A percentile compares a stretch with the other conserved stretches of the same genome.
These are phyloP conservation scores for Mortierella sp. DNA, from an alignment of 371 early-diverging fungal genomes.

Conservation along the genomic window DNA sequence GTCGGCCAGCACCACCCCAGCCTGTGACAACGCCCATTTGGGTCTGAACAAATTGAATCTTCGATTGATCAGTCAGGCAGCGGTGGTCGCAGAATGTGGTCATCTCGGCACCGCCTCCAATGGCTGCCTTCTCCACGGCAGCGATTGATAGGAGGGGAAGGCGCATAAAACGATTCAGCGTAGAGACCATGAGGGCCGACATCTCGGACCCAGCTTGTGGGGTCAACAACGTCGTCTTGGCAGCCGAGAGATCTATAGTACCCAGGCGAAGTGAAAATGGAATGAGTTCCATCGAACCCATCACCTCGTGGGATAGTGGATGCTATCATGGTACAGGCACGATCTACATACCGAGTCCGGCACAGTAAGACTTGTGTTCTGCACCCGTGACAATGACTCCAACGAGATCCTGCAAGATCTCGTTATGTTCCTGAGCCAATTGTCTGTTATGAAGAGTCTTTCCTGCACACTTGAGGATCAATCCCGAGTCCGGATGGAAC, in stretches of 20 bases:
- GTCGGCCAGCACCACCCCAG: conserved; percentile 69
- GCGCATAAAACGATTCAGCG: conserved; percentile 63
- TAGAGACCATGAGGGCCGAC: conserved; percentile 69
- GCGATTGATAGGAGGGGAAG: conserved; percentile 73
- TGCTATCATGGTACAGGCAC: background rate
- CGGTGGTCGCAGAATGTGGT: conserved; percentile 73
- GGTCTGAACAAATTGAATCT: conserved; percentile 72
- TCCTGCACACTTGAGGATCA: conserved; percentile 32
- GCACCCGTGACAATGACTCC: conserved; percentile 68
- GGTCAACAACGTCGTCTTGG: conserved; percentile 58
- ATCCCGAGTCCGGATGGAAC: conserved; percentile 12
- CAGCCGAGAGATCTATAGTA: conserved; percentile 62
- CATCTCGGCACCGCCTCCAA: conserved; percentile 83
- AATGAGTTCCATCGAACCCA: background rate
- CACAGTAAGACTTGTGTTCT: conserved; percentile 65
- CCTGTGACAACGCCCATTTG: conserved; percentile 74
- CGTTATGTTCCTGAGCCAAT: conserved; percentile 11
- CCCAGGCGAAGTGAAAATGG: background rate
- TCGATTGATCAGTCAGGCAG: conserved; percentile 58
- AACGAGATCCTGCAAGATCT: conserved; percentile 47
- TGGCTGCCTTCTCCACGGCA: conserved; percentile 70
- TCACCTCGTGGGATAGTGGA: too few species aligned
- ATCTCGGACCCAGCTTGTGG: conserved; percentile 60
- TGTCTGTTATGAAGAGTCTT: conserved; percentile 8
- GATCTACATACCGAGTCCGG: conserved; percentile 66